phyloP scores from a whole-genome alignment of 495 filamentous ascomycete genomes.

The Evernia prunastri region DNA sequence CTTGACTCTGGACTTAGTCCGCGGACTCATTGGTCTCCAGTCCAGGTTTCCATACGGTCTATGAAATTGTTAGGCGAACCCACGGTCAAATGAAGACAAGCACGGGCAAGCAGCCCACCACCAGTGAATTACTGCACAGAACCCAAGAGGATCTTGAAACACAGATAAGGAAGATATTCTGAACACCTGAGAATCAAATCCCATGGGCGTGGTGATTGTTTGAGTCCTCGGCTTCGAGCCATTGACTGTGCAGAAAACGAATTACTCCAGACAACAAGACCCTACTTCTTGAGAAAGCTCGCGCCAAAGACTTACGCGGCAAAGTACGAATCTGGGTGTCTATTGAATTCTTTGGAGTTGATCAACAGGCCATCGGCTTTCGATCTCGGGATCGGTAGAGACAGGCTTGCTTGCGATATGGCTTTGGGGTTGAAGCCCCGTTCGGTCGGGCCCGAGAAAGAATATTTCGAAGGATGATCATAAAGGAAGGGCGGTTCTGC shows the following conservation, averaged over 20 bases:
- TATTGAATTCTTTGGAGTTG: constrained; percentile 53
- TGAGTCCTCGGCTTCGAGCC: not conserved
- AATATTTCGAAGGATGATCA: constrained; percentile 45
- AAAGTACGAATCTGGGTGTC: constrained; percentile 62
- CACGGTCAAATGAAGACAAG: not conserved
- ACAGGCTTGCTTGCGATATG: constrained; percentile 64
- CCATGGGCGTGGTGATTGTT: too few relatives aligned
- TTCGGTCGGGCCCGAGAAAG: constrained; percentile 47
- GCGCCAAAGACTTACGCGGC: constrained; percentile 42
- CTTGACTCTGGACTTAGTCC: constrained; percentile 63
- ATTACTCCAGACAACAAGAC: not conserved
- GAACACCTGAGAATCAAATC: too few relatives aligned
- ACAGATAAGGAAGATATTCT: too few relatives aligned
- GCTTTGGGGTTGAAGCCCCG: constrained; percentile 74
- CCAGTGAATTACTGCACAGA: not conserved
- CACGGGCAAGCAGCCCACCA: not conserved
- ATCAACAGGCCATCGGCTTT: constrained; percentile 69
- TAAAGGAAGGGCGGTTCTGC: constrained; percentile 73
- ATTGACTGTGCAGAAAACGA: too few relatives aligned
- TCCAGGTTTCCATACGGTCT: constrained; percentile 45
- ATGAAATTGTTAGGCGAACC: constrained; percentile 1
- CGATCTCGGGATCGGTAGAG: constrained; percentile 47
- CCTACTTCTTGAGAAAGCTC: not conserved
- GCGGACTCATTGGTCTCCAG: constrained; percentile 60
- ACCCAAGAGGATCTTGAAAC: not conserved